Base-by-base conservation (phyloP, 495 filamentous ascomycete species). In the Penicillium mononematosum region DNA sequence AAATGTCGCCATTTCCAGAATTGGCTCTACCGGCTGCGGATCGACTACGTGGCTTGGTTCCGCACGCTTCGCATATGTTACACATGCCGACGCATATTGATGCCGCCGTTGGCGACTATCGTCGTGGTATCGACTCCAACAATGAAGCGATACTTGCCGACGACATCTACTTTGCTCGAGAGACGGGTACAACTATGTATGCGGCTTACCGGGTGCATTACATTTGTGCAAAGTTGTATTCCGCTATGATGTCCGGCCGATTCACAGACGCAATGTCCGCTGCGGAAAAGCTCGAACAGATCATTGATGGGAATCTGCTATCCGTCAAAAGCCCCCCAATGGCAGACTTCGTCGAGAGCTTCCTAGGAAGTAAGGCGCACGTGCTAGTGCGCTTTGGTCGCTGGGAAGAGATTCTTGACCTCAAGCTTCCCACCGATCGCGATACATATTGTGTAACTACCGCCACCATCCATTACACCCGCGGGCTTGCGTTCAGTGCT, bases 71-170 rank as follows among this genome's bases (percentile, higher is more conserved):
- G 4, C 49, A 52, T 7, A 29, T 52, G 22, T 29, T 42, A 1
- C 49, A 52, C 19, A 52, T 52, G 49, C 36, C 49, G 7, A 52
- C 36, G 12, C 49, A 52, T 11, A 41, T 52, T 11, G 49, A 52
- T 52, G 24, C n/a, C 0, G 36, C 36, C 1, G 16, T 41, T 2
- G 49, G 49, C 9, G 46, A 49, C 29, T 49, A 49, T 11, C 46
- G 46, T 17, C 46, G 29, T 19, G 46, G 46, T 49, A 5, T 49
- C n/a, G 46, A 49, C 8, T 49, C 46, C 16, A 49, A 49, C 17
- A 7, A 49, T 20, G n/a, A 49, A 32, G 46, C 46, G 0, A 49
- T 49, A 0, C 46, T 49, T 34, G 46, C 46, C 5, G 46, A 49
- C 17, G 46, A 49, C n/a, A 20, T 49, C 25, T 49, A 49, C 12